Evolutionary conservation across 345 rosid genomes (phyloP).

Genomic region (Camelina neglecta): DNA sequence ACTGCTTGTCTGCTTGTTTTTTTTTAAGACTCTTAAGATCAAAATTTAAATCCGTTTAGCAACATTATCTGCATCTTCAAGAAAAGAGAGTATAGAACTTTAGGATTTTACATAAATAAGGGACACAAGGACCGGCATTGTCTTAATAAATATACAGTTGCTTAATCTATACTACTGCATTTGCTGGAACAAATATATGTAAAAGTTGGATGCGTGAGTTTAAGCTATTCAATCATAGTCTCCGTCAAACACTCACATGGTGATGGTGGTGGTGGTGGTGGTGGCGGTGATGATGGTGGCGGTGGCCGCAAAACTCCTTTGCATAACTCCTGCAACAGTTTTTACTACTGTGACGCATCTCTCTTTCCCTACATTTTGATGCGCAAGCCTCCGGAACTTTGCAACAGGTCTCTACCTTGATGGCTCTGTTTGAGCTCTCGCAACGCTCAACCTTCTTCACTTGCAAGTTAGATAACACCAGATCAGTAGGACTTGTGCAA

Average conservation of each 20-base stretch:
- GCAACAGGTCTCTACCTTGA: constrained; percentile 32
- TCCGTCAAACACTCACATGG: constrained; percentile 38
- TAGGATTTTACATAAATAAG: constrained; percentile 1
- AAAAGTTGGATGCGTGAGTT: constrained; percentile 14
- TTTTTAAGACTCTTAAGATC: not conserved
- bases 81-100: not conserved
- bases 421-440: not conserved
- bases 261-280: constrained; percentile 32
- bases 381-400: constrained; percentile 34
- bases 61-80: constrained; percentile 14
- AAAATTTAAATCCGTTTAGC: constrained; percentile 2
- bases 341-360: constrained; percentile 35
- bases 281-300: constrained; percentile 8
- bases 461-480: constrained; percentile 32
- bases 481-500: constrained; percentile 25
- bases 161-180: constrained; percentile 11
- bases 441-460: constrained; percentile 30
- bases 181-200: constrained; percentile 4
- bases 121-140: not conserved
- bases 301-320: constrained; percentile 36
- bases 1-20: not conserved
- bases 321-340: constrained; percentile 48
- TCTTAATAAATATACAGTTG: constrained; percentile 5
- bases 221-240: constrained; percentile 1
- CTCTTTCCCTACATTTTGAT: constrained; percentile 21